These are phyloP conservation scores for Candida saitoana DNA, from an alignment of 805 yeast species.

Conservation along the genomic window DNA sequence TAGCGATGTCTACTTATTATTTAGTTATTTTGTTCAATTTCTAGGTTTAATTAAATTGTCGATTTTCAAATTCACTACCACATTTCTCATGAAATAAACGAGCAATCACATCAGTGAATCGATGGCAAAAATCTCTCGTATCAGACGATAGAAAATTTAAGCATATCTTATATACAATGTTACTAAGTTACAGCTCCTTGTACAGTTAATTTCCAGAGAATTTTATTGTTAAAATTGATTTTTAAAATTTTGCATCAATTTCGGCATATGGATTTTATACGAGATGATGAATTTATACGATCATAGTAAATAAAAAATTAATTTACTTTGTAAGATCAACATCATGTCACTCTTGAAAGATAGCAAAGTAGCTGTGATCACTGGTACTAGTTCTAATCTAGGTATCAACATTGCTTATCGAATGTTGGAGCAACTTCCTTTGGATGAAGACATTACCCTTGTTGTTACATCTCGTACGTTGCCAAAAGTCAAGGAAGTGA, in stretches of 20 bases:
- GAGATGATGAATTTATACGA: neutral
- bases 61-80: too few species aligned
- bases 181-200: too few species aligned
- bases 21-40: too few species aligned
- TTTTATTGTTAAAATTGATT: too few species aligned
- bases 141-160: too few species aligned
- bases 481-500: constrained; percentile 76
- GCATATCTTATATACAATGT: too few species aligned
- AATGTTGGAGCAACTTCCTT: constrained; percentile 57
- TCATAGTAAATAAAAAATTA: neutral
- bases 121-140: too few species aligned
- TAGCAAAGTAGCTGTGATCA: constrained; percentile 35
- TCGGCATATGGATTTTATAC: neutral
- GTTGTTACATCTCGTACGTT: constrained; percentile 87
- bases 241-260: neutral
- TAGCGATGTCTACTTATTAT: too few species aligned
- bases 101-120: too few species aligned
- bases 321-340: neutral
- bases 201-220: too few species aligned
- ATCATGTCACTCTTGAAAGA: constrained; percentile 14
- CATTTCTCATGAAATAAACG: neutral
- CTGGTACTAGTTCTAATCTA: constrained; percentile 55
- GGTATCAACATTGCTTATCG: constrained; percentile 86
- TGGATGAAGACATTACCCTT: constrained; percentile 58
- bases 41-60: neutral